A percentile compares a stretch with the other conserved stretches of the same genome.
These are phyloP conservation scores for Tricholoma hemisulphureum DNA, from an alignment of 768 basidiomycete species.

Conservation along the genomic window DNA sequence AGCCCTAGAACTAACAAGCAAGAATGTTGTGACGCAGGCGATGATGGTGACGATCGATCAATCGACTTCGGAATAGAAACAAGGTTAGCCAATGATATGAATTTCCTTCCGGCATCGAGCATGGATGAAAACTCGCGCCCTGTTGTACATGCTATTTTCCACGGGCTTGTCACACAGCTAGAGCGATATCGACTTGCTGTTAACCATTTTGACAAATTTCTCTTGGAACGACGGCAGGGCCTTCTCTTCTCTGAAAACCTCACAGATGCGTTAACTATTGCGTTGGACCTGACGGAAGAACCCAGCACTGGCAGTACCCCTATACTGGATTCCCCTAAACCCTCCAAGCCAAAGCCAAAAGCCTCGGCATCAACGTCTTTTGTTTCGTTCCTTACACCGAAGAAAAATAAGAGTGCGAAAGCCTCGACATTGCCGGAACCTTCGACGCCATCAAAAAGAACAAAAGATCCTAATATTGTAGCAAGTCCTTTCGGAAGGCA, in stretches of 20 bases:
- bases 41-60: conserved; percentile 77
- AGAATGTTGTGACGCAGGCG: conserved; percentile 26
- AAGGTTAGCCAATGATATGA: conserved; percentile 55
- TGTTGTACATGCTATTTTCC: conserved; percentile 76
- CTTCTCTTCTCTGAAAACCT: conserved; percentile 90
- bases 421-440: conserved; percentile 38
- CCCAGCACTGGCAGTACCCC: conserved; percentile 24
- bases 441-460: conserved; percentile 43
- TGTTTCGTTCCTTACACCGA: conserved; percentile 78
- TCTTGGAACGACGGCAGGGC: conserved; percentile 84
- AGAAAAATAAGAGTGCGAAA: conserved; percentile 52
- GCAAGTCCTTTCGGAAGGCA: conserved; percentile 84
- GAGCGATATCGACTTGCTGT: conserved; percentile 76
- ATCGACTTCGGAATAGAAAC: conserved; percentile 75
- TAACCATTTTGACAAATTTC: conserved; percentile 78
- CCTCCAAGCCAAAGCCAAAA: conserved; percentile 50
- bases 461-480: conserved; percentile 41
- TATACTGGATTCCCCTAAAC: conserved; percentile 31
- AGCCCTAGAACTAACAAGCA: conserved; percentile 17
- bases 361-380: conserved; percentile 57
- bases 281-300: conserved; percentile 60
- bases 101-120: conserved; percentile 60
- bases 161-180: conserved; percentile 77
- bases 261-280: conserved; percentile 80
- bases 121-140: conserved; percentile 75